These are phyloP conservation scores for Rhodamnia rubescens DNA, from an alignment of 345 rosid genomes.

Conservation along the genomic window DNA sequence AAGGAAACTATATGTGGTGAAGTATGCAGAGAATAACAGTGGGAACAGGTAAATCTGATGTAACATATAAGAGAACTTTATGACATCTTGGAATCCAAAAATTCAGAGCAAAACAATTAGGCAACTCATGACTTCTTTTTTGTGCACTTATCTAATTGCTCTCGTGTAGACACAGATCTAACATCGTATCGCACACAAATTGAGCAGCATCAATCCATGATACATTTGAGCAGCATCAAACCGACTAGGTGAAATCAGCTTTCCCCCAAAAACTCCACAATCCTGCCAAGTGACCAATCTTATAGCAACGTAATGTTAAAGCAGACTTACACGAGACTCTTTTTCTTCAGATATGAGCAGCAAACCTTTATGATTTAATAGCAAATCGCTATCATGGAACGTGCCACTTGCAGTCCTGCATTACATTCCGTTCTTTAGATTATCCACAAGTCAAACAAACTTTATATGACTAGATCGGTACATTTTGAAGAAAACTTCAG, in stretches of 20 bases:
- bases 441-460: neutral
- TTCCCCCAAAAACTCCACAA: neutral
- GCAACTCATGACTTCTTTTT: neutral
- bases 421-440: neutral
- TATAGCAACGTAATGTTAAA: neutral
- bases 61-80: neutral
- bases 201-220: neutral
- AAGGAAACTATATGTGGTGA: neutral
- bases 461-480: neutral
- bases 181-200: neutral
- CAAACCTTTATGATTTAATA: slow-evolving; percentile 77
- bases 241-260: neutral
- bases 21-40: neutral
- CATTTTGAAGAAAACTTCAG: neutral
- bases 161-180: neutral
- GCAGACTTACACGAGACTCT: slow-evolving; percentile 42
- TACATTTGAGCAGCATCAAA: neutral
- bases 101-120: neutral
- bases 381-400: slow-evolving; percentile 86
- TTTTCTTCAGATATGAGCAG: slow-evolving; percentile 55
- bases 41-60: neutral
- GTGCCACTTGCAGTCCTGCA: slow-evolving; percentile 90
- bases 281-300: neutral
- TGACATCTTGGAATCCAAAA: neutral
- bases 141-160: neutral